phyloP scores from a whole-genome alignment of 441 rosid genomes.

The Metrosideros polymorpha region DNA sequence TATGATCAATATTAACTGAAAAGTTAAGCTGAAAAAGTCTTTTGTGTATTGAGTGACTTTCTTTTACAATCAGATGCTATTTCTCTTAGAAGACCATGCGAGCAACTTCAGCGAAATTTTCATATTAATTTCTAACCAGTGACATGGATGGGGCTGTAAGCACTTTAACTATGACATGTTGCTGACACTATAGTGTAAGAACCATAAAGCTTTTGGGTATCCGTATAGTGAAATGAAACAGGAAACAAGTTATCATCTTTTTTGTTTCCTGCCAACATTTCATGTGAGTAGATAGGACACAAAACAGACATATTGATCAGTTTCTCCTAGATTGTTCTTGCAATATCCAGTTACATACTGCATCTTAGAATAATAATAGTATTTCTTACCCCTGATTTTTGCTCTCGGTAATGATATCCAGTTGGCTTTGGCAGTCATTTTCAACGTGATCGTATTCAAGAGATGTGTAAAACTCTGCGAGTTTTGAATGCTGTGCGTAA shows the following conservation, averaged over 20 bases:
- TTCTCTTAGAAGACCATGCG: not conserved
- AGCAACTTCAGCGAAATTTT: not conserved
- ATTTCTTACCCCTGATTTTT: conserved; percentile 26
- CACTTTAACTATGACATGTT: not conserved
- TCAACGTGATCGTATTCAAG: conserved; percentile 87
- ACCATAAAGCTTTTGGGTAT: not conserved
- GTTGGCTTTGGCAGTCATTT: conserved; percentile 83
- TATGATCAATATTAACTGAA: not conserved
- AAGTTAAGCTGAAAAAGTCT: not conserved
- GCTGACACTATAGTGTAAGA: not conserved
- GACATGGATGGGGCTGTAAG: not conserved
- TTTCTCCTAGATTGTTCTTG: not conserved
- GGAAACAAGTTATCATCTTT: not conserved
- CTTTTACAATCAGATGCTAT: not conserved
- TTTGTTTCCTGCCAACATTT: not conserved
- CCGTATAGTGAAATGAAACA: not conserved
- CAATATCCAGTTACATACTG: not conserved
- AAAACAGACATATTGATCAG: not conserved
- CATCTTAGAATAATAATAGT: not conserved
- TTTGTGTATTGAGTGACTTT: not conserved
- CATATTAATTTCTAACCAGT: not conserved
- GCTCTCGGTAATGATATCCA: conserved; percentile 46
- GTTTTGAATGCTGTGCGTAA: conserved; percentile 82
- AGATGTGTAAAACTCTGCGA: conserved; percentile 86
- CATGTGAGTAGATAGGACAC: not conserved